A percentile compares a stretch with the other conserved stretches of the same genome.
Evolutionary conservation across 2,329 filamentous ascomycete species (phyloP).

Genomic region (Kalmusia sp.): DNA sequence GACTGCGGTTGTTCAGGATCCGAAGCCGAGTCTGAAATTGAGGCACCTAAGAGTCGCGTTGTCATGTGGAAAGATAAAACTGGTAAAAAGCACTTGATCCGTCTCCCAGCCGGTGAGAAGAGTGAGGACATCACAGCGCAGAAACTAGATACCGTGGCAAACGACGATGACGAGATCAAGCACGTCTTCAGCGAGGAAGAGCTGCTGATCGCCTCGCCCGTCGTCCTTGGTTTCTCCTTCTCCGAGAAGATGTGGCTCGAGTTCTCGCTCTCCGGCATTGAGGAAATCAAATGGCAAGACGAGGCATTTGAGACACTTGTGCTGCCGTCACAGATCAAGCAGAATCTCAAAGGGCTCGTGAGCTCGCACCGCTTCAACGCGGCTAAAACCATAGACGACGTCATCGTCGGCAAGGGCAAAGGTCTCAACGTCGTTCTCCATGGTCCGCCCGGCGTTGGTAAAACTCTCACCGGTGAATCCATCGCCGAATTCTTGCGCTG

Average conservation of each 20-base stretch:
- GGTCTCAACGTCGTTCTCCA: slow-evolving; percentile 84
- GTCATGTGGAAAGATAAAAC: slow-evolving; percentile 56
- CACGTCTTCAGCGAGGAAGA: slow-evolving; percentile 80
- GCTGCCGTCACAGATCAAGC: slow-evolving; percentile 68
- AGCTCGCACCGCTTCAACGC: slow-evolving; percentile 84
- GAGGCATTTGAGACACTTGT: slow-evolving; percentile 84
- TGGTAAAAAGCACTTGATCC: slow-evolving; percentile 59
- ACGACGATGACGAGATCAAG: slow-evolving; percentile 26
- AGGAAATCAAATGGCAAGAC: slow-evolving; percentile 84
- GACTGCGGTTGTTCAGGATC: slow-evolving; percentile 43
- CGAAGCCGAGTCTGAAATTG: slow-evolving; percentile 32
- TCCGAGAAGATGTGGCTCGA: slow-evolving; percentile 91
- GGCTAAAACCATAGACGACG: slow-evolving; percentile 79
- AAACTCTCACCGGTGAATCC: slow-evolving; percentile 85
- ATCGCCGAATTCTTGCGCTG: slow-evolving; percentile 84
- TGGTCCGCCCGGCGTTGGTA: slow-evolving; percentile 80
- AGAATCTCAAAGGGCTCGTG: slow-evolving; percentile 78
- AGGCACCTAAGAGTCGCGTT: slow-evolving; percentile 45
- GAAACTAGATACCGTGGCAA: slow-evolving; percentile 61
- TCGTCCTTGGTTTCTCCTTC: slow-evolving; percentile 87
- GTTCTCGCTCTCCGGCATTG: slow-evolving; percentile 79
- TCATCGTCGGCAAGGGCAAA: slow-evolving; percentile 78
- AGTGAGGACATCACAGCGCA: slow-evolving; percentile 60
- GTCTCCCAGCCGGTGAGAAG: slow-evolving; percentile 63
- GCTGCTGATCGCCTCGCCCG: slow-evolving; percentile 80